Conservation (phyloP, 179 eudicot species). For the Beta lomatogona region DNA sequence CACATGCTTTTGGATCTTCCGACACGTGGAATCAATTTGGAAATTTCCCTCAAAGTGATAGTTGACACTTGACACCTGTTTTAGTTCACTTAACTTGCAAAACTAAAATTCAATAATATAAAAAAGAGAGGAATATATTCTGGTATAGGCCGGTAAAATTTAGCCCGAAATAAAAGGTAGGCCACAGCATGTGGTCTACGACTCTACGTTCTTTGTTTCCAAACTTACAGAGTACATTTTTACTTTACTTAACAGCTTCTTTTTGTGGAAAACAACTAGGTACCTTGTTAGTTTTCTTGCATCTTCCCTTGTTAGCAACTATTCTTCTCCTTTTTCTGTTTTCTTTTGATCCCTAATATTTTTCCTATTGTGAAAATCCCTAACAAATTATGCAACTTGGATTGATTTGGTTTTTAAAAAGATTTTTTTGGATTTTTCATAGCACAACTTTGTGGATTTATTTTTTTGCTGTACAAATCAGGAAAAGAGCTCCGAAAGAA, state of each 20-base stretch:
- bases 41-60: background rate
- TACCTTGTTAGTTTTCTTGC: background rate
- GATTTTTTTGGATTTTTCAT: too few relatives aligned
- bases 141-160: background rate
- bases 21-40: background rate
- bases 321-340: too few relatives aligned
- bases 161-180: conserved; percentile 16
- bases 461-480: too few relatives aligned
- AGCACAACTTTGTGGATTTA: too few relatives aligned
- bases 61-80: conserved; percentile 1
- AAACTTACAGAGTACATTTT: background rate
- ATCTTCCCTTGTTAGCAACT: background rate
- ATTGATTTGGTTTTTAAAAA: too few relatives aligned
- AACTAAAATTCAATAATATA: background rate
- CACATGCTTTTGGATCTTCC: background rate
- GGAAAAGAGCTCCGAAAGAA: too few relatives aligned
- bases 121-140: background rate
- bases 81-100: background rate
- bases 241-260: background rate
- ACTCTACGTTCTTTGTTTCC: background rate
- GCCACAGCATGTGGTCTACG: conserved; percentile 15
- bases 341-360: too few relatives aligned
- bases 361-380: background rate
- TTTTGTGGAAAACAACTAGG: background rate
- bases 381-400: too few relatives aligned